Evolutionary conservation across 495 filamentous ascomycete species (phyloP).

Genomic region (Hypoxylon perforatum): DNA sequence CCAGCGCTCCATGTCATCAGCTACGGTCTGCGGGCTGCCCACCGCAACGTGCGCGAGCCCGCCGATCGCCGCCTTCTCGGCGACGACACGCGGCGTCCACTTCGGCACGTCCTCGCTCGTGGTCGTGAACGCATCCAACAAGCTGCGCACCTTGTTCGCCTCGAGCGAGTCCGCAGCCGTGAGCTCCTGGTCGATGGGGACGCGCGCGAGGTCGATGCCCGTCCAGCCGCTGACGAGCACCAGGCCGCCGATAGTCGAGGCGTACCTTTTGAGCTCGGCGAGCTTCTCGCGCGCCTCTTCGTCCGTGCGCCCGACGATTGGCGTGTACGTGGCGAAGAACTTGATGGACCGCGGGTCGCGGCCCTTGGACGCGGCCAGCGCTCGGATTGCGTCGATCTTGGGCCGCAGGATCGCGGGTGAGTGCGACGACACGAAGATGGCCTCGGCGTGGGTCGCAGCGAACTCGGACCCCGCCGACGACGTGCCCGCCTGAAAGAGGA

Average conservation of each 20-base stretch:
- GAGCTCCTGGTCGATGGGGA: slow-evolving; percentile 67
- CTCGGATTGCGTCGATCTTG: slow-evolving; percentile 66
- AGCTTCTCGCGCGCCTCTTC: slow-evolving; percentile 67
- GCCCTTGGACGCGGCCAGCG: slow-evolving; percentile 60
- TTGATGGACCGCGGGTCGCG: slow-evolving; percentile 68
- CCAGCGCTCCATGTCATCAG: slow-evolving; percentile 71
- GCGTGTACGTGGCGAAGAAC: slow-evolving; percentile 68
- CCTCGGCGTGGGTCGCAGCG: slow-evolving; percentile 70
- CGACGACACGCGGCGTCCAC: slow-evolving; percentile 66
- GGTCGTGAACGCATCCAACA: slow-evolving; percentile 63
- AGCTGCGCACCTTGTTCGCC: slow-evolving; percentile 62
- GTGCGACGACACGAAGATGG: slow-evolving; percentile 70
- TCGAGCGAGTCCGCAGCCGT: slow-evolving; percentile 62
- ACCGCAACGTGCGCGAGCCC: slow-evolving; percentile 65
- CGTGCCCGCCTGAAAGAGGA: slow-evolving; percentile 73
- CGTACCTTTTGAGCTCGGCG: slow-evolving; percentile 62
- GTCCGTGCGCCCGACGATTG: slow-evolving; percentile 66
- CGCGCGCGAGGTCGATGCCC: slow-evolving; percentile 68
- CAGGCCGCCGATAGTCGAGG: slow-evolving; percentile 65
- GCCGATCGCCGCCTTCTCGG: slow-evolving; percentile 67
- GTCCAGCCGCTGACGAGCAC: slow-evolving; percentile 72
- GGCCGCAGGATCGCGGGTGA: slow-evolving; percentile 61
- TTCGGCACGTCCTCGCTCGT: slow-evolving; percentile 60
- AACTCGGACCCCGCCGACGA: slow-evolving; percentile 68
- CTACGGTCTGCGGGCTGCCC: slow-evolving; percentile 67